These are phyloP conservation scores for Dendrobium officinale DNA, from an alignment of 106 monocot species.

Conservation along the genomic window DNA sequence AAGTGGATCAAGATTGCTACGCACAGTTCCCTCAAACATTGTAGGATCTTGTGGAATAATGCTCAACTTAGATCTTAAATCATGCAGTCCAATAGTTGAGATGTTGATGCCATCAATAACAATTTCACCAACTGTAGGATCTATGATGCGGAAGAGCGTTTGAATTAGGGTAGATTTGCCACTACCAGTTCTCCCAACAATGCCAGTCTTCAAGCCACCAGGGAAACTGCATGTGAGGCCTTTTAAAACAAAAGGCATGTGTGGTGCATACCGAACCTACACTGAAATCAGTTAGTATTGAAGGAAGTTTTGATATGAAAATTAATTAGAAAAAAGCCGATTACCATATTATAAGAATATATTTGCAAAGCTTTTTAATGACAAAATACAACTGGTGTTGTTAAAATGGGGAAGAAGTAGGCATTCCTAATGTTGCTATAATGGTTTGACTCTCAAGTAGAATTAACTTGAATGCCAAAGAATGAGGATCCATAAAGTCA, in stretches of 20 bases:
- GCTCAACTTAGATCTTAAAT: slow-evolving; percentile 71
- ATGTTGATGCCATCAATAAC: slow-evolving; percentile 67
- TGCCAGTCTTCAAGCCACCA: slow-evolving; percentile 68
- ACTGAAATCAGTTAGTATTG: background rate
- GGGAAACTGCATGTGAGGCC: slow-evolving; percentile 59
- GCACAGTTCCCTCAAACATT: slow-evolving; percentile 85
- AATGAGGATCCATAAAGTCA: too few relatives aligned
- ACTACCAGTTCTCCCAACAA: slow-evolving; percentile 83
- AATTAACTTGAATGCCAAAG: too few relatives aligned
- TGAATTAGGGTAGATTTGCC: slow-evolving; percentile 83
- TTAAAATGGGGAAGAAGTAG: too few relatives aligned
- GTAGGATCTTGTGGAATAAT: slow-evolving; percentile 95
- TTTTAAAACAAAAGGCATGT: slow-evolving; percentile 73
- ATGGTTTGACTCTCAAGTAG: too few relatives aligned
- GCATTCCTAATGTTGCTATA: too few relatives aligned
- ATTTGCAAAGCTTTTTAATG: too few relatives aligned
- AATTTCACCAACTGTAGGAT: slow-evolving; percentile 58
- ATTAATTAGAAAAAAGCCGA: too few relatives aligned
- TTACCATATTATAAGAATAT: too few relatives aligned
- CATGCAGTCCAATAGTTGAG: slow-evolving; percentile 72
- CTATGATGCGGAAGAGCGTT: slow-evolving; percentile 72
- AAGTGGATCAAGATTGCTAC: slow-evolving; percentile 80
- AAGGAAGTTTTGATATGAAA: too few relatives aligned
- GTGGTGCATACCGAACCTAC: slow-evolving; percentile 70
- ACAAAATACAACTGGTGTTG: too few relatives aligned